phyloP scores from a whole-genome alignment of 179 eudicot species.

The Carnegiea gigantea region DNA sequence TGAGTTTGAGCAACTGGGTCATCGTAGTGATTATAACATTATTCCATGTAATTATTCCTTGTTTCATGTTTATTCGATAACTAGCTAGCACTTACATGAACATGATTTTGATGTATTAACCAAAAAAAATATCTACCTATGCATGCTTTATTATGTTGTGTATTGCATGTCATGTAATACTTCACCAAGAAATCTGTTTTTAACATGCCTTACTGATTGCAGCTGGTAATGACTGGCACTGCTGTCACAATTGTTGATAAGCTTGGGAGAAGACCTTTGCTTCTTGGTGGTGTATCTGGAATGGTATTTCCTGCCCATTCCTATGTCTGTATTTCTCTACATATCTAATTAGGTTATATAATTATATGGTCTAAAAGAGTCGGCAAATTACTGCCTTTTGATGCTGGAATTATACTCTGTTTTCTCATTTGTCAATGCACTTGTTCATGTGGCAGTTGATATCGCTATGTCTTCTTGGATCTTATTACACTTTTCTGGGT shows the following conservation, averaged over 20 bases:
- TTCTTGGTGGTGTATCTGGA: conserved; percentile 94
- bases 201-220: conserved; percentile 22
- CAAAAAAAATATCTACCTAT: conserved; percentile 10
- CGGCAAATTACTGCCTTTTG: not conserved
- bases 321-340: not conserved
- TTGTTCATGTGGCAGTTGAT: conserved; percentile 48
- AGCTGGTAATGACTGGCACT: conserved; percentile 86
- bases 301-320: conserved; percentile 45
- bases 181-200: not conserved
- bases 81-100: not conserved
- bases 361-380: not conserved
- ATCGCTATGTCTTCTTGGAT: conserved; percentile 77
- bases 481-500: conserved; percentile 83
- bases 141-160: not conserved
- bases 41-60: not conserved
- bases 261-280: conserved; percentile 95
- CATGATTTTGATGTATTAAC: not conserved
- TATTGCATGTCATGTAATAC: conserved; percentile 8
- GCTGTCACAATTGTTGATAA: conserved; percentile 82
- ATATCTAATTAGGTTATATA: not conserved
- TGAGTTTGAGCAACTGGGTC: not conserved
- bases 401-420: conserved; percentile 1
- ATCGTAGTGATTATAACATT: not conserved
- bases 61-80: not conserved
- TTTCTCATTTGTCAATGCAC: not conserved